phyloP scores from a whole-genome alignment of 768 basidiomycete genomes.

The Hortiboletus campestris region DNA sequence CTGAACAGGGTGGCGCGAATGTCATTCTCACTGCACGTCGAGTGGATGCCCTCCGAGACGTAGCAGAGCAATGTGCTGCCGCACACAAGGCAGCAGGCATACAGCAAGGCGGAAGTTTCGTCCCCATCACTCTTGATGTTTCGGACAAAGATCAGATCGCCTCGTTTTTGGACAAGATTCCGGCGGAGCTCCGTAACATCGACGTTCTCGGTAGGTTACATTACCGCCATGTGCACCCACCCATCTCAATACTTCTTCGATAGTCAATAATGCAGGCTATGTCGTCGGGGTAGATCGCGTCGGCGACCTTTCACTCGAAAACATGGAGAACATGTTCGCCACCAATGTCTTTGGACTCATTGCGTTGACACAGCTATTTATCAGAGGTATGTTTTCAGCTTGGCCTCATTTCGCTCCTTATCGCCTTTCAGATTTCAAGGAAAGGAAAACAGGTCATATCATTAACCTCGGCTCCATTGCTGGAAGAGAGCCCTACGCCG shows the following conservation, averaged over 20 bases:
- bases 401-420: slow-evolving; percentile 7
- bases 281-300: slow-evolving; percentile 87
- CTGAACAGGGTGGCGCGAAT: slow-evolving; percentile 74
- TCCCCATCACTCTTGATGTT: slow-evolving; percentile 72
- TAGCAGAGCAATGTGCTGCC: slow-evolving; percentile 60
- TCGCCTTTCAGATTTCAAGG: slow-evolving; percentile 63
- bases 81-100: slow-evolving; percentile 75
- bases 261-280: slow-evolving; percentile 83
- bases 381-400: slow-evolving; percentile 43
- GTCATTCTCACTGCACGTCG: slow-evolving; percentile 83
- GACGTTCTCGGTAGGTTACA: slow-evolving; percentile 73
- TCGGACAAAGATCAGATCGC: slow-evolving; percentile 73
- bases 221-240: background rate
- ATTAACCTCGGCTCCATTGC: slow-evolving; percentile 97
- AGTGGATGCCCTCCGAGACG: slow-evolving; percentile 65
- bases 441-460: slow-evolving; percentile 75
- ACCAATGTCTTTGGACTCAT: slow-evolving; percentile 87
- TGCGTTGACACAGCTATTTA: slow-evolving; percentile 71
- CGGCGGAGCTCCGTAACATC: slow-evolving; percentile 63
- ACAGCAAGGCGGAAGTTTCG: slow-evolving; percentile 75
- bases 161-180: slow-evolving; percentile 67
- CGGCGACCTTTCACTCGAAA: slow-evolving; percentile 73
- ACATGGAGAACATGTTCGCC: slow-evolving; percentile 81
- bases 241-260: background rate
- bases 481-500: slow-evolving; percentile 82